Evolutionary conservation across 1,284 basidiomycete genomes (phyloP).

Genomic region (Malassezia pachydermatis): DNA sequence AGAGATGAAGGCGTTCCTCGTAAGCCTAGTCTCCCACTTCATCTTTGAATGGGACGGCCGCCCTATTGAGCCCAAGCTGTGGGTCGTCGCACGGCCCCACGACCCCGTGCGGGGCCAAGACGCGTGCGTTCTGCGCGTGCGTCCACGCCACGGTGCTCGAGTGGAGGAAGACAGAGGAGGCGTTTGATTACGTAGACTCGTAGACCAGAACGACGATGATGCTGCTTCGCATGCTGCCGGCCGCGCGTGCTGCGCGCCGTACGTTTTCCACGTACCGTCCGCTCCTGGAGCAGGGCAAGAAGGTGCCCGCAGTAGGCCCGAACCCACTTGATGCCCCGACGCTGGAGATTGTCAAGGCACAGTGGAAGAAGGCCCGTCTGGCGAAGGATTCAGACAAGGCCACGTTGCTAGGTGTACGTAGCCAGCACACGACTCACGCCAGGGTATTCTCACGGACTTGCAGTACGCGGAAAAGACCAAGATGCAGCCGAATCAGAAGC

Average conservation of each 20-base stretch:
- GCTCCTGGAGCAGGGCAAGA: neutral
- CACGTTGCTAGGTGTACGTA: constrained; percentile 15
- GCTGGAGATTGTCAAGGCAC: constrained; percentile 13
- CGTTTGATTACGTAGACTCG: too few species aligned
- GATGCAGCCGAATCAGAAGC: constrained; percentile 17
- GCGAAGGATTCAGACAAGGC: constrained; percentile 15
- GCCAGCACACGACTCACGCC: neutral
- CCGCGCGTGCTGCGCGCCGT: neutral
- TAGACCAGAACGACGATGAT: neutral
- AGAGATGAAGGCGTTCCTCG: constrained; percentile 39
- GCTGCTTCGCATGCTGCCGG: neutral
- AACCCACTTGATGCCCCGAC: constrained; percentile 12
- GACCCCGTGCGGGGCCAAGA: constrained; percentile 1
- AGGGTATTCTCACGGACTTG: constrained; percentile 18
- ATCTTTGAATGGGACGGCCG: constrained; percentile 22
- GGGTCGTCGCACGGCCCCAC: constrained; percentile 14
- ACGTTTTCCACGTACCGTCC: neutral
- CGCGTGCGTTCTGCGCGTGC: constrained; percentile 10
- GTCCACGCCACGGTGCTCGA: too few species aligned
- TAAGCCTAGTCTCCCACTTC: constrained; percentile 25
- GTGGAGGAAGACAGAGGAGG: too few species aligned
- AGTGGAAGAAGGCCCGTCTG: constrained; percentile 19
- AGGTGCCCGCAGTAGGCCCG: constrained; percentile 2
- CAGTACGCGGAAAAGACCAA: constrained; percentile 19
- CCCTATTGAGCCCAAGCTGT: constrained; percentile 9